Evolutionary conservation across 148 eudicot species (phyloP).

Genomic region (Agrostemma githago): DNA sequence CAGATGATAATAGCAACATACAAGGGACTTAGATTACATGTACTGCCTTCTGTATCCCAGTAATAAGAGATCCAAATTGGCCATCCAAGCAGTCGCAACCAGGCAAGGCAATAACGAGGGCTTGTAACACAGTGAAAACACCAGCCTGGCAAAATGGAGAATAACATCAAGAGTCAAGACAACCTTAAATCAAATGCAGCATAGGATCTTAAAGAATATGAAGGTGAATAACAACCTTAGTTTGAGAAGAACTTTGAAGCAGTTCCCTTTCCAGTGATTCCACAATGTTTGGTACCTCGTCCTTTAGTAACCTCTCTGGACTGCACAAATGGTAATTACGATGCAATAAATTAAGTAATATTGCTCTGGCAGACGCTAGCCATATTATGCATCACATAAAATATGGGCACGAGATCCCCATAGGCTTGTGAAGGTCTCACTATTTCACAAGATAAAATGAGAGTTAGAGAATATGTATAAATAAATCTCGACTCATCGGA

Average conservation of each 20-base stretch:
- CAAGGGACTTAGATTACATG: conserved; percentile 47
- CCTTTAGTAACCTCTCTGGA: conserved; percentile 86
- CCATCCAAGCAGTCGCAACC: conserved; percentile 93
- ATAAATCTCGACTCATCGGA: too few species aligned
- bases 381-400: too few species aligned
- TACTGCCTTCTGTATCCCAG: conserved; percentile 95
- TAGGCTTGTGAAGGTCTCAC: too few species aligned
- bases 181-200: neutral
- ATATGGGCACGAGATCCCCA: too few species aligned
- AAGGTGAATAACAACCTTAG: conserved; percentile 51
- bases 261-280: conserved; percentile 79
- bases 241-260: conserved; percentile 84
- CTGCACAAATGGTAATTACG: conserved; percentile 34
- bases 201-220: neutral
- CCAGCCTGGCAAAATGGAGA: conserved; percentile 57
- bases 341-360: neutral
- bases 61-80: conserved; percentile 79
- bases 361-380: neutral
- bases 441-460: too few species aligned
- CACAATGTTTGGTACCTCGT: conserved; percentile 91
- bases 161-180: conserved; percentile 1
- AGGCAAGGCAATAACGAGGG: conserved; percentile 87
- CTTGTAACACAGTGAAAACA: conserved; percentile 91
- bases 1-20: neutral
- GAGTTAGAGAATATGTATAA: too few species aligned